phyloP scores from a whole-genome alignment of 768 basidiomycete species.

The Suillus plorans region DNA sequence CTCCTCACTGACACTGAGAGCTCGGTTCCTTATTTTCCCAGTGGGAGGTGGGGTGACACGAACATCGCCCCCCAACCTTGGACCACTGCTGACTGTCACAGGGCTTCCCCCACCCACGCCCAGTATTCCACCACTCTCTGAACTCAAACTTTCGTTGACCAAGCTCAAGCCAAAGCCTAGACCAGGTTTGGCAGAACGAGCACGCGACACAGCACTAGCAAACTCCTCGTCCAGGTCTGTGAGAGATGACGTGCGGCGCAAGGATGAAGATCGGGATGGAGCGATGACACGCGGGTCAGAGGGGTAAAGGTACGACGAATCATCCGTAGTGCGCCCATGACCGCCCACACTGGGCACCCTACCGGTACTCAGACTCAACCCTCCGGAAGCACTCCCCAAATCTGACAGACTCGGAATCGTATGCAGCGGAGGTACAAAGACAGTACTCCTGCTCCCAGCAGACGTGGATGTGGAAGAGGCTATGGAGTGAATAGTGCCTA shows the following conservation, averaged over 20 bases:
- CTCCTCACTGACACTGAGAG: slow-evolving; percentile 40
- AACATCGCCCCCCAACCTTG: slow-evolving; percentile 42
- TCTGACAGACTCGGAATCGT: slow-evolving; percentile 73
- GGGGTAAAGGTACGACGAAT: slow-evolving; percentile 68
- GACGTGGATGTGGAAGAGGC: slow-evolving; percentile 40
- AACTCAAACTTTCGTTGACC: slow-evolving; percentile 12
- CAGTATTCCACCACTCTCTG: slow-evolving; percentile 33
- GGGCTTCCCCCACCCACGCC: slow-evolving; percentile 59
- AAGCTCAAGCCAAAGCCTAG: slow-evolving; percentile 45
- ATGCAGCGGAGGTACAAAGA: slow-evolving; percentile 76
- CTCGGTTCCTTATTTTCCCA: slow-evolving; percentile 28
- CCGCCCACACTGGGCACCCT: not conserved
- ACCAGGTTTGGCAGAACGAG: slow-evolving; percentile 41
- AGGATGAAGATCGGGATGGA: slow-evolving; percentile 57
- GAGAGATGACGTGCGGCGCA: slow-evolving; percentile 69
- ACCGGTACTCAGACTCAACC: not conserved
- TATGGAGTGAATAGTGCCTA: slow-evolving; percentile 67
- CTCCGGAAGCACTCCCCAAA: slow-evolving; percentile 25
- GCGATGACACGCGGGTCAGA: slow-evolving; percentile 74
- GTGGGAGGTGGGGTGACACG: slow-evolving; percentile 48
- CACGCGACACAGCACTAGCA: slow-evolving; percentile 42
- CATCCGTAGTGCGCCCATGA: slow-evolving; percentile 57
- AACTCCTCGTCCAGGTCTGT: slow-evolving; percentile 72
- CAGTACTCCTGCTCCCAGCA: slow-evolving; percentile 65
- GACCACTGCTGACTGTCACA: slow-evolving; percentile 71